Evolutionary conservation across 306 rosid genomes (phyloP).

Genomic region (Adenanthera pavonina): DNA sequence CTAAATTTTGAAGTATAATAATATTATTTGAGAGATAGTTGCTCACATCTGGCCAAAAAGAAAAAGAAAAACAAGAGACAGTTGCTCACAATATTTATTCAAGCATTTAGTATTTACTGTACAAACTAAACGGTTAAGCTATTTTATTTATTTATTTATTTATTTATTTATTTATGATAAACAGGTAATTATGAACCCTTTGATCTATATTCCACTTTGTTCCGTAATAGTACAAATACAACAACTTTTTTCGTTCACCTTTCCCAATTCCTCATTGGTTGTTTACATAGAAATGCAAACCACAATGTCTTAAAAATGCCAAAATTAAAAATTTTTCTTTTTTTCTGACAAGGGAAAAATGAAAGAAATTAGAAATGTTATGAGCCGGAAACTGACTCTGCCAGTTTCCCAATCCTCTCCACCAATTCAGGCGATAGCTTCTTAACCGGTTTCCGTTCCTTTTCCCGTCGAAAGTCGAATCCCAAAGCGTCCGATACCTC

Average conservation of each 20-base stretch:
- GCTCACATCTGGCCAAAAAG: neutral
- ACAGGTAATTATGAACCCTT: constrained; percentile 28
- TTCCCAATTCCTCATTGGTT: constrained; percentile 20
- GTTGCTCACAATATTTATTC: neutral
- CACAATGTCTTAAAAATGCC: neutral
- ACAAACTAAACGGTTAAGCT: neutral
- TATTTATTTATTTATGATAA: constrained; percentile 19
- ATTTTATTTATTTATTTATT: too few relatives aligned
- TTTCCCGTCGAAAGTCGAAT: constrained; percentile 73
- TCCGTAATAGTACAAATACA: constrained; percentile 43
- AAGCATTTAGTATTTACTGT: neutral
- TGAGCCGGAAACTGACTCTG: constrained; percentile 73
- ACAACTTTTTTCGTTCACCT: constrained; percentile 33
- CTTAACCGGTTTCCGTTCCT: constrained; percentile 65
- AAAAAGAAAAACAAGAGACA: neutral
- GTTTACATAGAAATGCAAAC: constrained; percentile 40
- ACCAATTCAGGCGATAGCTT: constrained; percentile 74
- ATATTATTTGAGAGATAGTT: neutral
- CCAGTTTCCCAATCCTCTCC: constrained; percentile 70
- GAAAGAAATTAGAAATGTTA: constrained; percentile 1
- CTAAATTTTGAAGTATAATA: neutral
- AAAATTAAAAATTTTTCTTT: neutral
- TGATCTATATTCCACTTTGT: constrained; percentile 38
- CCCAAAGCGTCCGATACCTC: constrained; percentile 86
- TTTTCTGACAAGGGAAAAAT: neutral